A percentile compares a stretch with the other conserved stretches of the same genome.
Evolutionary conservation across 345 rosid genomes (phyloP).

Genomic region (Cardamine resedifolia): DNA sequence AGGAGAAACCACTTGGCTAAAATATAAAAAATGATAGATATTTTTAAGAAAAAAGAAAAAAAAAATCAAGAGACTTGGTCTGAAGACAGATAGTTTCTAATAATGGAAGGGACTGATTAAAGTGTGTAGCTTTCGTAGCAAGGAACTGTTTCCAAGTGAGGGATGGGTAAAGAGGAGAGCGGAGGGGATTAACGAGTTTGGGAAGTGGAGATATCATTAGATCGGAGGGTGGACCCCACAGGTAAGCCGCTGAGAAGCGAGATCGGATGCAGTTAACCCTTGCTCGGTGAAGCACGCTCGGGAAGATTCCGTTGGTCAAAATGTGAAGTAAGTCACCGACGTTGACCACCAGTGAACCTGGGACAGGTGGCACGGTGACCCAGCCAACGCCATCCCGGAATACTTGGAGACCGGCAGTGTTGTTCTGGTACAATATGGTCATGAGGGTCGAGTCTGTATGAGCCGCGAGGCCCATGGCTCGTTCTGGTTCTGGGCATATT

Average conservation of each 20-base stretch:
- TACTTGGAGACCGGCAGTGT: conserved; percentile 71
- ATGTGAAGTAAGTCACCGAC: conserved; percentile 88
- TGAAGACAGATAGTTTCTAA: conserved; percentile 24
- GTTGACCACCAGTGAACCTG: conserved; percentile 65
- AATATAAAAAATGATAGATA: not conserved
- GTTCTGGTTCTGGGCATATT: conserved; percentile 82
- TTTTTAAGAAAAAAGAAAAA: not conserved
- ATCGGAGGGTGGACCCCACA: conserved; percentile 71
- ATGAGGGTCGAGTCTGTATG: conserved; percentile 87
- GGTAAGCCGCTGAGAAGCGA: conserved; percentile 63
- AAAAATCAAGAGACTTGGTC: conserved; percentile 21
- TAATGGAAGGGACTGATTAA: conserved; percentile 45
- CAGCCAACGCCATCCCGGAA: conserved; percentile 62
- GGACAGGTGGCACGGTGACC: conserved; percentile 66
- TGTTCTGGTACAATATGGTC: conserved; percentile 75
- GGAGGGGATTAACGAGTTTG: conserved; percentile 51
- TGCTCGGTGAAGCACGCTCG: conserved; percentile 80
- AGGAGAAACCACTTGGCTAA: not conserved
- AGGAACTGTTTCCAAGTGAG: conserved; percentile 87
- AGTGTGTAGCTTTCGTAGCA: conserved; percentile 66
- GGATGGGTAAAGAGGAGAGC: conserved; percentile 69
- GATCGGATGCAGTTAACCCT: conserved; percentile 56
- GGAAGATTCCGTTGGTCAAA: conserved; percentile 71
- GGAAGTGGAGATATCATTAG: conserved; percentile 57
- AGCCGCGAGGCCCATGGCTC: conserved; percentile 90